Base-by-base conservation (phyloP, 106 monocot species). In the Chionographis japonica region DNA sequence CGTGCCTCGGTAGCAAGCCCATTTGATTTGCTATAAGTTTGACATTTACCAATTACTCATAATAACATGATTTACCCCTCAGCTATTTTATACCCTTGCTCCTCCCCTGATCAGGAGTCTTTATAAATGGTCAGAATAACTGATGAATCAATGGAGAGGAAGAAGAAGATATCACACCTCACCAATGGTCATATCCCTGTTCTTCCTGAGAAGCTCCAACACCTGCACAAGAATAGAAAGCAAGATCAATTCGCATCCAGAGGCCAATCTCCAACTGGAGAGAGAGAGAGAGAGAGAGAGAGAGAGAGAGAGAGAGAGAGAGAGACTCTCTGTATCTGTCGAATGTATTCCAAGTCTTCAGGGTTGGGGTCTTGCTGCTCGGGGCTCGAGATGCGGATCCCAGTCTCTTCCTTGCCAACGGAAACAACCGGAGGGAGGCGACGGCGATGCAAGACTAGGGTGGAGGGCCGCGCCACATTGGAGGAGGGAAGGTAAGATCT, bases 111-210 rank as follows among this genome's bases (percentile, higher is more conserved):
- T n/a, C 27, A 27, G 27, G 27, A 27, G 27, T 1, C 27, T 0
- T 27, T 27, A 27, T 27, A 27, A 27, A 27, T 27, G 27, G 27
- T 27, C 27, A 61, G 27, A 46, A 40, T 12, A 61, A 9, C 6
- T 27, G 9, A 46, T 46, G 9, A 46, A 46, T 5, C 46, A 46
- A 46, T 46, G 46, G 5, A 6, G 10, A 61, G 12, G 16, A 56
- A 68, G 1, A 19, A n/a, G 2, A 68, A 68, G 16, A 49, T 15
- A 75, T 12, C 77, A 80, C 49, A 88, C 95, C 91, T 95, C 95
- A 40, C 86, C 88, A 56, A 95, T 81, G 20, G 78, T 18, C 91
- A 91, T 95, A 66, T 95, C 91, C 64, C 91, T 95, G 46, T 95
- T 95, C 79, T 86, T 78, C 84, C 75, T 83, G 35, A 95, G 79